Percentiles rank a stretch among this genome's conserved stretches.
Evolutionary conservation across 306 rosid species (phyloP).

Genomic region (Cucumis cinereus): DNA sequence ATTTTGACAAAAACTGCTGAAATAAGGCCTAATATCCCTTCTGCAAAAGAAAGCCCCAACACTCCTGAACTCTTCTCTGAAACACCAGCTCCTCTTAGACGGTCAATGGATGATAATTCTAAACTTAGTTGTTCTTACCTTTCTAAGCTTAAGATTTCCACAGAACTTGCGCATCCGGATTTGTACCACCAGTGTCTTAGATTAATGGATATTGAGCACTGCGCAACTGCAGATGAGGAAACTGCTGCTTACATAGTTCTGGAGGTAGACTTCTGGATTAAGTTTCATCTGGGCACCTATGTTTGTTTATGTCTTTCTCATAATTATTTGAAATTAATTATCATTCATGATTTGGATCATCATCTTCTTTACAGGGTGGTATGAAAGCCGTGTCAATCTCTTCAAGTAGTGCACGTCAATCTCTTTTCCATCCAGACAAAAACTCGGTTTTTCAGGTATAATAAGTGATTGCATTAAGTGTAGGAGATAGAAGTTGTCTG

Average conservation of each 20-base stretch:
- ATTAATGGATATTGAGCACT: constrained; percentile 34
- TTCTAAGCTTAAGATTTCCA: constrained; percentile 81
- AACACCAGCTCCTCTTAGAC: constrained; percentile 25
- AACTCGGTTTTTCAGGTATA: constrained; percentile 64
- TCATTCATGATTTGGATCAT: neutral
- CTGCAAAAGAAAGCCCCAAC: constrained; percentile 35
- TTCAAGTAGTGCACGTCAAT: constrained; percentile 24
- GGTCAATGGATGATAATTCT: constrained; percentile 27
- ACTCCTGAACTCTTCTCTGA: constrained; percentile 28
- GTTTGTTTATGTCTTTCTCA: neutral
- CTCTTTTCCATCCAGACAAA: constrained; percentile 51
- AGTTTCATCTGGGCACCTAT: neutral
- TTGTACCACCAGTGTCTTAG: constrained; percentile 55
- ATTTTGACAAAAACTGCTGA: constrained; percentile 40
- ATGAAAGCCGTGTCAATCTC: constrained; percentile 31
- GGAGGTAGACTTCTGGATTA: constrained; percentile 37
- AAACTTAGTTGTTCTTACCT: constrained; percentile 60
- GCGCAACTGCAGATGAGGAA: constrained; percentile 28
- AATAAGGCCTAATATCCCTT: constrained; percentile 30
- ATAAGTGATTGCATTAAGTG: neutral
- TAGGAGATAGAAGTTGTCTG: neutral
- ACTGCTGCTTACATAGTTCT: constrained; percentile 24
- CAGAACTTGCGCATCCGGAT: constrained; percentile 47
- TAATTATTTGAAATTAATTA: neutral
- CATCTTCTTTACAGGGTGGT: constrained; percentile 42